Evolutionary conservation across 768 basidiomycete genomes (phyloP), one percentile per base, ranked within the genome.

Genomic region (Lenzites betulinus): DNA sequence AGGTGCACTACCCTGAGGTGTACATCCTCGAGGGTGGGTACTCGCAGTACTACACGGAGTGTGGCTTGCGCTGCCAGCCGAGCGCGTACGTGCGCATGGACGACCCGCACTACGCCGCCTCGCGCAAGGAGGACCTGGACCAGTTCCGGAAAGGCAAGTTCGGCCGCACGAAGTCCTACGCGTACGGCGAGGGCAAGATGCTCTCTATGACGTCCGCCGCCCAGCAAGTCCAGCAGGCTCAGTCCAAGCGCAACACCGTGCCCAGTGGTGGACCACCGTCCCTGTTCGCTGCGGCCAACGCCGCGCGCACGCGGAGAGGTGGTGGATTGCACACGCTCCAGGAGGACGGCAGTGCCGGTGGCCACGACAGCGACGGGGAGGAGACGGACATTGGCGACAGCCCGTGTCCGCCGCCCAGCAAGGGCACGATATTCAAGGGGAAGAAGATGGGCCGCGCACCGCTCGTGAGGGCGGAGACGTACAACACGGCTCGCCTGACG

Each of bases 11-110:
- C 70, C 97, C 97, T 0, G 97, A 99, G 75, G 85, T 98, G 18
- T 99, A 98, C 77, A 85, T 99, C 66, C 84, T 99, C 8, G 93
- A 97, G 76, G 97, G 97, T 38, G 97, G 97, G 13, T 99, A 98
- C 74, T 93, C 87, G 66, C 83, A 86, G 43, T 98, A 94, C 77
- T 97, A 82, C 77, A 85, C 87, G 66, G 75, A 78, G 23, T 88
- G 83, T 52, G 77, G 84, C 2, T 71, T 75, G 30, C 88, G 88
- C 46, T 98, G 96, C 77, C 79, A 89, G 48, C 95, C 93, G 0
- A 78, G 76, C 18, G 88, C 82, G 1, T 99, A 99, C 70, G 88
- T 96, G 42, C 86, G 83, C 7, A 99, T 99, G 97, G 94, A 98
- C 69, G 95, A 98, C 71, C 95, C 95, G 2, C 82, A 81, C 46